Percentiles rank a stretch among this genome's conserved stretches.
Evolutionary conservation across 306 rosid genomes (phyloP).

Genomic region (Cucumis melo): DNA sequence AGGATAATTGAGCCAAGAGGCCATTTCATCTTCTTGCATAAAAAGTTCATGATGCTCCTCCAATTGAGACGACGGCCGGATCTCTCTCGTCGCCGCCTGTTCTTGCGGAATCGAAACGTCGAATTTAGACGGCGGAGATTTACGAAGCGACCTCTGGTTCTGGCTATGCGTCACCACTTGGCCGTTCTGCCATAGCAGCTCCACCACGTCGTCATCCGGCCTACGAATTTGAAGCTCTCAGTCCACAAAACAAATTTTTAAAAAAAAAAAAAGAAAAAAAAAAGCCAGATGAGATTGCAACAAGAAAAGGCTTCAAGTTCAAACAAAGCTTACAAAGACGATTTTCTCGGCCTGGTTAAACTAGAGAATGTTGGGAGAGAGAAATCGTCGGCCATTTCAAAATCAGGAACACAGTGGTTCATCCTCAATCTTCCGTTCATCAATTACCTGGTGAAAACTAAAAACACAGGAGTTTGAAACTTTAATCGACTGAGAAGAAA

Average conservation of each 20-base stretch:
- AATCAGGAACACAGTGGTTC: constrained; percentile 67
- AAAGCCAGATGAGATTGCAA: background rate
- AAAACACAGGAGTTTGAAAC: background rate
- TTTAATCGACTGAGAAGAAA: background rate
- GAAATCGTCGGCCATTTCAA: constrained; percentile 35
- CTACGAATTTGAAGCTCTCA: constrained; percentile 18
- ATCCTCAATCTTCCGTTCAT: constrained; percentile 13
- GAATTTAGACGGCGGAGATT: constrained; percentile 12
- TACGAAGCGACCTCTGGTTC: constrained; percentile 32
- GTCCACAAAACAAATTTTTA: background rate
- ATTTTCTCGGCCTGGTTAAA: constrained; percentile 23
- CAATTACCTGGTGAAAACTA: background rate
- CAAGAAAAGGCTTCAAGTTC: background rate
- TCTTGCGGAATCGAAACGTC: constrained; percentile 20
- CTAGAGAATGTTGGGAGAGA: constrained; percentile 21
- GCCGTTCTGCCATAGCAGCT: constrained; percentile 79
- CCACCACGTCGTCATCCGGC: constrained; percentile 57
- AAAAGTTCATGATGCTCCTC: constrained; percentile 26
- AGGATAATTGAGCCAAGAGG: constrained; percentile 61
- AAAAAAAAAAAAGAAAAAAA: background rate
- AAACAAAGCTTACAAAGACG: constrained; percentile 23
- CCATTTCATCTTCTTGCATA: constrained; percentile 74
- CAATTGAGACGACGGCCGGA: constrained; percentile 19
- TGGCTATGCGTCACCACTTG: constrained; percentile 52
- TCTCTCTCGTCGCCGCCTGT: constrained; percentile 15